Evolutionary conservation across 768 basidiomycete species (phyloP), one percentile per base, ranked within the genome.

Genomic region (Termitomyces sp.): DNA sequence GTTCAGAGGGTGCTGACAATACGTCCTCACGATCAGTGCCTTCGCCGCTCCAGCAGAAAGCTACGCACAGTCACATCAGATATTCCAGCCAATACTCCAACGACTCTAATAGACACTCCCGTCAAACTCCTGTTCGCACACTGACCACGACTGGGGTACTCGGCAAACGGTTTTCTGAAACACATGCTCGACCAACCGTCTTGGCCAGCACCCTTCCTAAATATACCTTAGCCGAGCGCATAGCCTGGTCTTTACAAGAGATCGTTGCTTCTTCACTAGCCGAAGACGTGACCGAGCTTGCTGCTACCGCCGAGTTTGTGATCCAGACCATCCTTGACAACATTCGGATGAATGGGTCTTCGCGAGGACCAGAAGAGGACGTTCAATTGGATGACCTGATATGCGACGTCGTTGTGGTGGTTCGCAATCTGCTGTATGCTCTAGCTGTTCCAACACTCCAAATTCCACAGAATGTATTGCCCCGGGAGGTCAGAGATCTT

Each of bases 391-490:
- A 90, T 63, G 73, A 77, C 30, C 77, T 86, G 20, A 83, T 91
- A 51, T 74, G 78, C 55, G 67, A 72, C 38, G 83, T 84, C 4
- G 88, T 92, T 30, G 72, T 83, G 20, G 74, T 85, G 14, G 86
- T 90, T 54, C 85, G 90, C 42, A 85, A 89, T 63, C 78, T 92
- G 48, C 79, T 91, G n/a, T 91, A 87, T 63, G 72, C 85, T 32
- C 78, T 86, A 33, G 80, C 85, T 35, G 74, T 80, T 0, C 80
- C 83, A 8, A 77, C 82, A 3, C 80, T 80, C 24, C 86, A 88
- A 63, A 81, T 88, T 54, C 81, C 87, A 18, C 75, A 64, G 51
- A 78, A 77, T 58, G 72, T 84, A 48, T 75, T 82, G 48, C 82
- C 80, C 36, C 78, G 73, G 12, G 80, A 77, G 57, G 71, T 73